These are phyloP conservation scores for Escallonia rubra DNA, from an alignment of 129 eudicot species.

Conservation along the genomic window DNA sequence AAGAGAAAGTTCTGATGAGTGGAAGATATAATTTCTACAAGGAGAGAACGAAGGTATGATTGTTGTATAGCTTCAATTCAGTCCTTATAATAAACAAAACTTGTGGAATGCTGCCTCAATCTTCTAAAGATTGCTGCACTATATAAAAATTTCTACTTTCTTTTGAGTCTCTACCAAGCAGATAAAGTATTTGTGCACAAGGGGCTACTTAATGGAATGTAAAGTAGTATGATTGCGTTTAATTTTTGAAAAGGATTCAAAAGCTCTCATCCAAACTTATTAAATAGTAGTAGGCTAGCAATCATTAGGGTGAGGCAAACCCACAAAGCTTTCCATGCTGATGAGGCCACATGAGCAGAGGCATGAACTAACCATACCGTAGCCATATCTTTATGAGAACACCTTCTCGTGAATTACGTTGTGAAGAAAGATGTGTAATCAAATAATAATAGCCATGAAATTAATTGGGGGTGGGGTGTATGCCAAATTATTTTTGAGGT, in stretches of 20 bases:
- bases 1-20: constrained; percentile 16
- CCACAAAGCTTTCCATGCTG: constrained; percentile 14
- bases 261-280: constrained; percentile 23
- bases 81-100: neutral
- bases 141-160: neutral
- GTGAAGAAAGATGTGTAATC: neutral
- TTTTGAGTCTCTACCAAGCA: constrained; percentile 13
- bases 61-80: no score
- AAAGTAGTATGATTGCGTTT: constrained; percentile 7
- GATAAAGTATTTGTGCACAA: constrained; percentile 8
- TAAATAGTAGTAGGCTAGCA: constrained; percentile 1
- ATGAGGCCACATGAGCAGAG: neutral
- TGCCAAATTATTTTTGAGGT: no score
- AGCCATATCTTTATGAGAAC: neutral
- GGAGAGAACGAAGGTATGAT: no score
- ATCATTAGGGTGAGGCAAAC: constrained; percentile 9
- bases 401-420: neutral
- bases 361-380: neutral
- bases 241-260: neutral
- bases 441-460: neutral
- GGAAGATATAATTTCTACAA: constrained; percentile 21
- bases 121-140: constrained; percentile 4
- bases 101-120: constrained; percentile 13
- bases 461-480: neutral
- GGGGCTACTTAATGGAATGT: constrained; percentile 11